Base-by-base conservation (phyloP, 441 rosid species). In the Populus hybrid region DNA sequence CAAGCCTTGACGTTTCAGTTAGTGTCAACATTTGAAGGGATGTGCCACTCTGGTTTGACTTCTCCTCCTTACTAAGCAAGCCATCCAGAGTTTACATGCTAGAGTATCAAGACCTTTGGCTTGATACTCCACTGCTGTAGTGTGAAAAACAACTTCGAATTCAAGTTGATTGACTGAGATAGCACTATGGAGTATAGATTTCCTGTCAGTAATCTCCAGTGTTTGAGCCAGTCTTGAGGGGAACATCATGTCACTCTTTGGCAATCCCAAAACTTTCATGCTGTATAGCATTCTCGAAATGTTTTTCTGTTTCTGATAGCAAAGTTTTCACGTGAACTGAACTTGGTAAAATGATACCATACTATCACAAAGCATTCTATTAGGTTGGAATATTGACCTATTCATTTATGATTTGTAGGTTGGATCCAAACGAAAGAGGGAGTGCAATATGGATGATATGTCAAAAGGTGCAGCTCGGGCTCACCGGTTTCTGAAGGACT, bases 401-500 rank as follows among this genome's bases (percentile, higher is more conserved):
- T 6, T n/a, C 50, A 24, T 66, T 69, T 63, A 61, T 74, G 67
- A 74, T 59, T 35, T 74, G 68, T 84, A 92, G 98, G 94, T 80
- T 63, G 90, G 91, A 73, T 84, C 86, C 77, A 97, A 97, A 77
- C 83, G 99, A 76, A 93, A 92, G 82, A 89, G 93, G 78, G 90
- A 77, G 71, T 75, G 75, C 64, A 89, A 89, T 81, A 72, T 80
- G 67, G 91, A 84, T 5, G 97, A 93, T 79, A 82, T 85, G 76
- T 87, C 90, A 2, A 87, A 81, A 78, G 99, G 99, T 40, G 92
- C 90, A 76, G 89, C 93, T 2, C 86, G 91, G 65, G 99, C 99
- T 80, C 93, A 82, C 82, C 86, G 64, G 81, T 94, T 97, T 85
- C 78, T 92, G 68, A 93, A 90, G 81, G 91, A 86, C 35, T 97